A percentile compares a stretch with the other conserved stretches of the same genome.
phyloP scores from a whole-genome alignment of 2,329 filamentous ascomycete species.

The Colletotrichum graminicola region DNA sequence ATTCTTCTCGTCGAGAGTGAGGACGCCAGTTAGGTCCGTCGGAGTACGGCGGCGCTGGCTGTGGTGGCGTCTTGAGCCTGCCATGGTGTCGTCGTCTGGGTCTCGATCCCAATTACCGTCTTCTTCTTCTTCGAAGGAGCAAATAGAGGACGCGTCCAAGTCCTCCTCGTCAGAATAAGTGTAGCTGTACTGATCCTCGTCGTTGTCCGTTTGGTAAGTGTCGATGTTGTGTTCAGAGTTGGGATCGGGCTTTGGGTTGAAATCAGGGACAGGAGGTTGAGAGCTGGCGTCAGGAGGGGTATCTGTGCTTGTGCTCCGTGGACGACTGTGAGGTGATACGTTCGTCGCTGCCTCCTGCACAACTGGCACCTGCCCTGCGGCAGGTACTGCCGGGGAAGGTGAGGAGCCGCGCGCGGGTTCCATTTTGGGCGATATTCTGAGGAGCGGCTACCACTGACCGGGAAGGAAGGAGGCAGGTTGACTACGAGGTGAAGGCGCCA shows the following conservation, averaged over 20 bases:
- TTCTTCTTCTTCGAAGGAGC: constrained; percentile 40
- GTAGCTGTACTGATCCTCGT: constrained; percentile 38
- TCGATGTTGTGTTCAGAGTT: constrained; percentile 28
- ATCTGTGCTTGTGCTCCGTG: constrained; percentile 33
- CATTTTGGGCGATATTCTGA: constrained; percentile 29
- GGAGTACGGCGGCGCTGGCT: constrained; percentile 36
- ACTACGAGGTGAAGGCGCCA: constrained; percentile 6
- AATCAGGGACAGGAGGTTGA: constrained; percentile 9
- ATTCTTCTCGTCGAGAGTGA: constrained; percentile 62
- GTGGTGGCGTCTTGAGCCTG: constrained; percentile 35
- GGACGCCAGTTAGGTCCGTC: constrained; percentile 63
- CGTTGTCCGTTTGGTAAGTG: constrained; percentile 30
- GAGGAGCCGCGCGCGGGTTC: constrained; percentile 25
- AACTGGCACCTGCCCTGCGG: constrained; percentile 27
- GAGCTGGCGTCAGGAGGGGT: constrained; percentile 24
- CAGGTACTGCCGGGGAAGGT: constrained; percentile 37
- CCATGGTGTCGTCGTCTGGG: constrained; percentile 31
- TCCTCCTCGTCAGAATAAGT: constrained; percentile 33
- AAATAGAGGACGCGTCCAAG: constrained; percentile 40
- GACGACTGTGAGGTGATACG: constrained; percentile 32
- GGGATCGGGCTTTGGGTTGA: not conserved
- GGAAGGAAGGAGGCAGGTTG: constrained; percentile 17
- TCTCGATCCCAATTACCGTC: constrained; percentile 38
- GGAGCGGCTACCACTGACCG: not conserved
- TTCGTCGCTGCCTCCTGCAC: constrained; percentile 26